Conservation (phyloP, 495 filamentous ascomycete genomes). For the Talaromyces thailandensis region DNA sequence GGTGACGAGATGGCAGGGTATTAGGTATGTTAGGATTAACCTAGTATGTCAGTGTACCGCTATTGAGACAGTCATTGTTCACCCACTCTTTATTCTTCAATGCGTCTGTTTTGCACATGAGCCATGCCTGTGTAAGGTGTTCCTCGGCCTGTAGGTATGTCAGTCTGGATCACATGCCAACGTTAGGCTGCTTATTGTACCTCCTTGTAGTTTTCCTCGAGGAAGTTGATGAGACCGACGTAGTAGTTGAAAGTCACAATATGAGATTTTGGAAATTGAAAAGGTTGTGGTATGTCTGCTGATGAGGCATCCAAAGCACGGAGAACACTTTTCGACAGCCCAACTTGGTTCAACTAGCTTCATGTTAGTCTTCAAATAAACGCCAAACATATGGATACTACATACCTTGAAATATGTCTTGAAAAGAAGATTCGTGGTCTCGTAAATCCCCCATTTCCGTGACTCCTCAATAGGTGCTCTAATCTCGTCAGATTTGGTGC, state of each 20-base stretch:
- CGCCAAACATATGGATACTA: too few relatives aligned
- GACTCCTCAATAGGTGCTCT: constrained; percentile 83
- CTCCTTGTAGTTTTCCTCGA: constrained; percentile 83
- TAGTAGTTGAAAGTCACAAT: constrained; percentile 97
- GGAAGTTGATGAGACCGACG: constrained; percentile 75
- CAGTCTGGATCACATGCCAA: not conserved
- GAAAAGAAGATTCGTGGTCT: constrained; percentile 86
- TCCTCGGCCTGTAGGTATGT: constrained; percentile 56
- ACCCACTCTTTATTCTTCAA: constrained; percentile 70
- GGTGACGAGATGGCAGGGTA: constrained; percentile 84
- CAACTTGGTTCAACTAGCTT: constrained; percentile 64
- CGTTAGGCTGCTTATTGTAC: constrained; percentile 26
- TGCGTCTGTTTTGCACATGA: constrained; percentile 61
- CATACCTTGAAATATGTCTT: constrained; percentile 89
- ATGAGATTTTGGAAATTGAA: constrained; percentile 74
- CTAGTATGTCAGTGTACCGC: constrained; percentile 41
- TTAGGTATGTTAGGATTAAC: constrained; percentile 89
- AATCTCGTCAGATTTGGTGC: constrained; percentile 11
- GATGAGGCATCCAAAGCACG: constrained; percentile 65
- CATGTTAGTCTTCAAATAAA: constrained; percentile 7
- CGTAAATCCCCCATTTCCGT: constrained; percentile 94
- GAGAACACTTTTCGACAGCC: constrained; percentile 84
- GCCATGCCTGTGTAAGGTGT: constrained; percentile 68
- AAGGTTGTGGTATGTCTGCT: constrained; percentile 66
- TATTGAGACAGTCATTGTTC: too few relatives aligned